phyloP scores from a whole-genome alignment of 2,329 filamentous ascomycete species.

The Setomelanomma holmii region DNA sequence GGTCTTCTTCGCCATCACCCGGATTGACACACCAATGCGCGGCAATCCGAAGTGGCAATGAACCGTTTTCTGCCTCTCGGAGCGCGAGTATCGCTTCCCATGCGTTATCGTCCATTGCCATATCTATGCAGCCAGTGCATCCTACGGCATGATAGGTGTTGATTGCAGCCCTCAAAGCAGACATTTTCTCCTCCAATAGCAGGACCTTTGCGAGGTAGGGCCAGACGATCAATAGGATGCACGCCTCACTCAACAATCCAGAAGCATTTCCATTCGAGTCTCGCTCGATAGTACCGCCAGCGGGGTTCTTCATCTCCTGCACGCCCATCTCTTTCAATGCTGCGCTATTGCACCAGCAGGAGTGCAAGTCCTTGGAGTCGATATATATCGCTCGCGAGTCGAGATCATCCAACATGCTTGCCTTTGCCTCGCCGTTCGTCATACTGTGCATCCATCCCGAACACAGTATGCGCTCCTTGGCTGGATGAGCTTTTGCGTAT shows the following conservation, averaged over 20 bases:
- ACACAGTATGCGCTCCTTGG: slow-evolving; percentile 58
- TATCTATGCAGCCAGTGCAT: slow-evolving; percentile 64
- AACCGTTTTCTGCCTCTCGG: slow-evolving; percentile 35
- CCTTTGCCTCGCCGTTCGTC: slow-evolving; percentile 59
- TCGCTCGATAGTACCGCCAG: slow-evolving; percentile 61
- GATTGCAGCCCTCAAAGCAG: slow-evolving; percentile 57
- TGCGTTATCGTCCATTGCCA: slow-evolving; percentile 65
- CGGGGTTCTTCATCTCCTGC: slow-evolving; percentile 55
- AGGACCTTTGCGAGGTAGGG: slow-evolving; percentile 60
- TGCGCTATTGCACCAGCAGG: slow-evolving; percentile 62
- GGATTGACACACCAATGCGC: slow-evolving; percentile 65
- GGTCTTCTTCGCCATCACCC: slow-evolving; percentile 52
- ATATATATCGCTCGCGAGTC: slow-evolving; percentile 62
- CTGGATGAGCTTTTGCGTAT: slow-evolving; percentile 56
- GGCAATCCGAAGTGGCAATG: slow-evolving; percentile 58
- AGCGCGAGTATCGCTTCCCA: slow-evolving; percentile 60
- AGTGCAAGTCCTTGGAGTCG: slow-evolving; percentile 65
- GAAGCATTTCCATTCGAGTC: slow-evolving; percentile 57
- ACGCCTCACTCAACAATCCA: slow-evolving; percentile 62
- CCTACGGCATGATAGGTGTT: slow-evolving; percentile 58
- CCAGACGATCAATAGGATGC: slow-evolving; percentile 63
- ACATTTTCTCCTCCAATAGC: slow-evolving; percentile 57
- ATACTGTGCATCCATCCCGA: slow-evolving; percentile 65
- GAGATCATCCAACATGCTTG: slow-evolving; percentile 60
- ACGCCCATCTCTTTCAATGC: slow-evolving; percentile 60